Conservation (phyloP, 306 rosid species). For the Pterocarpus santalinus region DNA sequence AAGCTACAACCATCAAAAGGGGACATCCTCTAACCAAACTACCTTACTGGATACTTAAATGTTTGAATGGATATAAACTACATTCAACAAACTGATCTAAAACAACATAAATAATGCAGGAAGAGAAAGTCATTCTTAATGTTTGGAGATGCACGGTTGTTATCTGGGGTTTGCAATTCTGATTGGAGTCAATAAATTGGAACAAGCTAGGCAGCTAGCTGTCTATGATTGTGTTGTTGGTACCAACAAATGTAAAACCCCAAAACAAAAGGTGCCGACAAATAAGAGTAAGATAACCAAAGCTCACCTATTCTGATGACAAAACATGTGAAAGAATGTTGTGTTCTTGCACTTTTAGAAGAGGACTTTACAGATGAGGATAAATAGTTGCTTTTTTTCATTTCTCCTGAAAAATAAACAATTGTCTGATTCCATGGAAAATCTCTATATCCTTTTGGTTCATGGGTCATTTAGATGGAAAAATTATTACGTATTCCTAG, state of each 20-base stretch:
- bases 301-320: conserved; percentile 39
- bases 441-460: not conserved
- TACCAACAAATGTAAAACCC: conserved; percentile 45
- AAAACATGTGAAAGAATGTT: conserved; percentile 31
- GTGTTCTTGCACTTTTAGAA: conserved; percentile 39
- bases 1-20: not conserved
- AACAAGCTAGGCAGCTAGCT: not conserved
- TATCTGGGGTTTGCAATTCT: conserved; percentile 27
- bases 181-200: conserved; percentile 31
- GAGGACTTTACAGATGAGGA: conserved; percentile 37
- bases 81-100: conserved; percentile 12
- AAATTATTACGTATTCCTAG: too few relatives aligned
- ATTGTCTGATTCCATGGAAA: conserved; percentile 9
- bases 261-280: conserved; percentile 41
- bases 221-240: conserved; percentile 33
- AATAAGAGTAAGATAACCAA: conserved; percentile 37
- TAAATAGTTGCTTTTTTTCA: conserved; percentile 13
- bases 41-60: conserved; percentile 17
- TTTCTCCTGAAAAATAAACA: conserved; percentile 8
- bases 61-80: not conserved
- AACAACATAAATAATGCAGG: not conserved
- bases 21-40: conserved; percentile 4
- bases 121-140: conserved; percentile 20
- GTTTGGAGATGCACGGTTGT: conserved; percentile 30
- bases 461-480: not conserved